Percentiles rank a stretch among this genome's conserved stretches.
Evolutionary conservation across 208 protist species (phyloP).

Genomic region (Wallacemonas sp.): DNA sequence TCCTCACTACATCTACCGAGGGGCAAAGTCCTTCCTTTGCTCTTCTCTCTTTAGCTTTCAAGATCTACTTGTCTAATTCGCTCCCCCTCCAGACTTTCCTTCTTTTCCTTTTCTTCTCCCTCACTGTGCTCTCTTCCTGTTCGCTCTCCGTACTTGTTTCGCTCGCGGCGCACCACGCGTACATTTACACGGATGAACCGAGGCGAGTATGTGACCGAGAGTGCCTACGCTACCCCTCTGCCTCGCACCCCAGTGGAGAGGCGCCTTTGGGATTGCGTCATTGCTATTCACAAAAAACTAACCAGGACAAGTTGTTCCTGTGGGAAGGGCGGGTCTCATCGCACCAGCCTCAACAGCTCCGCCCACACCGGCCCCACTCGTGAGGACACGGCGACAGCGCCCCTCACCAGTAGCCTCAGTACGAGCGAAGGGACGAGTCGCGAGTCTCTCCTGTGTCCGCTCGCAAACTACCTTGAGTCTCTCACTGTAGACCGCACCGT

Average conservation of each 20-base stretch:
- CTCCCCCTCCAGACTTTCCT: background rate
- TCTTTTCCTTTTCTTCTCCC: slow-evolving; percentile 15
- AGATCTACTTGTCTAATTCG: background rate
- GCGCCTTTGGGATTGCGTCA: slow-evolving; percentile 36
- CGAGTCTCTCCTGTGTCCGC: background rate
- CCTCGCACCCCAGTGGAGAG: slow-evolving; percentile 28
- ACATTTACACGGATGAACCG: slow-evolving; percentile 15
- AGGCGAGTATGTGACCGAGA: slow-evolving; percentile 24
- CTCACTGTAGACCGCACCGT: slow-evolving; percentile 6
- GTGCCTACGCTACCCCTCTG: slow-evolving; percentile 31
- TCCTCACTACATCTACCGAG: too few species aligned
- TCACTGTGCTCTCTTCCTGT: too few species aligned
- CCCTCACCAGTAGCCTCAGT: too few species aligned
- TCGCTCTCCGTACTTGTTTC: too few species aligned
- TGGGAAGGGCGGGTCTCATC: too few species aligned
- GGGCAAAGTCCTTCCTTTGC: too few species aligned
- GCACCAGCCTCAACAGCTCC: too few species aligned
- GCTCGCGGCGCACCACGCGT: too few species aligned
- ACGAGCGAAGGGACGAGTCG: too few species aligned
- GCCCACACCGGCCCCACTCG: background rate
- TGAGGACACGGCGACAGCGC: background rate
- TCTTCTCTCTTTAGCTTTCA: too few species aligned
- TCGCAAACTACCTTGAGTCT: slow-evolving; percentile 1
- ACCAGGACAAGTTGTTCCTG: background rate
- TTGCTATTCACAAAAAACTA: background rate